Evolutionary conservation across 2,329 filamentous ascomycete species (phyloP), one percentile per base, ranked within the genome.

Genomic region (Colletotrichum godetiae): DNA sequence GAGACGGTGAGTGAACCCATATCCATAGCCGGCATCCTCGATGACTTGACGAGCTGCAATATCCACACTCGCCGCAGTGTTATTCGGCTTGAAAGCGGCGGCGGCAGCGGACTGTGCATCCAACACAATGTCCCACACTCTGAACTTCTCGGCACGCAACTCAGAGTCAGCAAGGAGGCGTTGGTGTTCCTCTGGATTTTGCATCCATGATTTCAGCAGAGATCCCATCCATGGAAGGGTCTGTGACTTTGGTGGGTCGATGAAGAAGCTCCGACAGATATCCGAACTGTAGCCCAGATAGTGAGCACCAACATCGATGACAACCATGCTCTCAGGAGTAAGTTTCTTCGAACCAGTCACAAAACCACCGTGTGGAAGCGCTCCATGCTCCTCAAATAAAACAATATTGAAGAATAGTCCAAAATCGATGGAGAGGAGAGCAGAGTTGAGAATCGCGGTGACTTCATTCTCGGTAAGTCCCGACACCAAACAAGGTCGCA

Each of bases 271-370:
- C 19, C 91, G 87, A 76, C 88, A 91, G 8, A 92, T 90, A 75
- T 92, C 90, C 2, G 89, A 92, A 4, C 88, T 90, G 78, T 92
- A 92, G 4, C 91, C 90, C 57, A 88, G 84, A 37, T 91, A 86
- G 78, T 92, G 90, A 0, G 89, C 87, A 1, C 89, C 90, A 12
- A 92, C 89, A 71, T 92, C 90, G 56, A 92, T 92, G 13, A 92
- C 82, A 0, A 92, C 82, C 80, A 92, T 89, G 35, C 85, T 90
- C 53, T 89, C 87, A 13, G 85, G 76, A 12, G 86, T 86, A 10
- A 91, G 80, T 59, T 85, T 83, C 77, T 89, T 89, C 19, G 80
- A 81, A 3, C 88, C 88, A 7, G 88, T 85, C 12, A 84, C 84
- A 73, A 88, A 87, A 1, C 88, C 88, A 0, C 88, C 88, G 73